These are phyloP conservation scores for Exsudoporus floridanus DNA, from an alignment of 1,284 basidiomycete species.

Conservation along the genomic window DNA sequence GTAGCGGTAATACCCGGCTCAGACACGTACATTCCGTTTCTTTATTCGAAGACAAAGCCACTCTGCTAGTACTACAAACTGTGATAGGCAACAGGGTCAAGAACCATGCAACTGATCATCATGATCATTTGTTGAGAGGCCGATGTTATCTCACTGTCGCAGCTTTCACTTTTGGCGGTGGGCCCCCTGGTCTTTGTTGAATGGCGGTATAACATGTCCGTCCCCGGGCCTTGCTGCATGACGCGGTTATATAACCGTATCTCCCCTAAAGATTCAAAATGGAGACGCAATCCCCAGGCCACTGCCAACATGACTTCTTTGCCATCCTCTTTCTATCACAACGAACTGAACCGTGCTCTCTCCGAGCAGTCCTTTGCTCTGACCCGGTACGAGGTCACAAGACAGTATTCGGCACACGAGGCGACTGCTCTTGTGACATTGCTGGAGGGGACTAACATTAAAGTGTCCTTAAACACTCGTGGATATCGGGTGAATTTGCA, in stretches of 20 bases:
- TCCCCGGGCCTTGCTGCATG: slow-evolving; percentile 32
- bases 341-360: slow-evolving; percentile 55
- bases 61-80: slow-evolving; percentile 12
- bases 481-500: slow-evolving; percentile 50
- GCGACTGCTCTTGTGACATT: slow-evolving; percentile 54
- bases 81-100: slow-evolving; percentile 35
- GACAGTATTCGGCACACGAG: slow-evolving; percentile 40
- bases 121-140: slow-evolving; percentile 20
- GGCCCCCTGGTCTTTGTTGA: slow-evolving; percentile 3
- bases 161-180: slow-evolving; percentile 14
- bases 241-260: slow-evolving; percentile 34
- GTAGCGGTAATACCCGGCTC: slow-evolving; percentile 22
- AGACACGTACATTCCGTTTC: slow-evolving; percentile 8
- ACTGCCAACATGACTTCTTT: slow-evolving; percentile 22
- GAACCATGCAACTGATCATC: slow-evolving; percentile 16
- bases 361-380: slow-evolving; percentile 62
- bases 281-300: slow-evolving; percentile 12
- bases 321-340: slow-evolving; percentile 44
- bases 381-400: slow-evolving; percentile 42
- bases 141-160: slow-evolving; percentile 17
- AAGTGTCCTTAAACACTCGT: slow-evolving; percentile 48
- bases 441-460: slow-evolving; percentile 51
- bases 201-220: slow-evolving; percentile 23
- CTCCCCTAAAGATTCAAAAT: slow-evolving; percentile 12
- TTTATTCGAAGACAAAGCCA: slow-evolving; percentile 14